A percentile compares a stretch with the other conserved stretches of the same genome.
Evolutionary conservation across 805 yeast genomes (phyloP).

Genomic region (Candida alai): DNA sequence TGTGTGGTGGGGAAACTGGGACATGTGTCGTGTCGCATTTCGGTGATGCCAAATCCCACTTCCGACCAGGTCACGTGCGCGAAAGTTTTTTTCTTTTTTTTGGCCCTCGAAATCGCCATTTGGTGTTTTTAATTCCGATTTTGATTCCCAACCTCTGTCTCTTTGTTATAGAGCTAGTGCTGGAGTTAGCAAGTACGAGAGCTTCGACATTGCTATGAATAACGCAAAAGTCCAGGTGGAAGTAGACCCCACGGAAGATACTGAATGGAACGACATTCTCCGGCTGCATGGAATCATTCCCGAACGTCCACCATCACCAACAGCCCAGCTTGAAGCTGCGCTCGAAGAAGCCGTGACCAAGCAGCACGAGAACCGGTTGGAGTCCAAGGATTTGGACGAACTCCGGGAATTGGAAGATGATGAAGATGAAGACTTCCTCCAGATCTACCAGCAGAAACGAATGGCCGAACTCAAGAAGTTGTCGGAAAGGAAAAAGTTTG

Average conservation of each 20-base stretch:
- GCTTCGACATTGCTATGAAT: constrained; percentile 8
- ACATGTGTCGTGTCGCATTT: no score
- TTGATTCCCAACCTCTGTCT: no score
- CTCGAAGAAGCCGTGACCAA: constrained; percentile 73
- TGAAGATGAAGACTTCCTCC: constrained; percentile 87
- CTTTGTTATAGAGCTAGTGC: no score
- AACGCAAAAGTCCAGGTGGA: constrained; percentile 66
- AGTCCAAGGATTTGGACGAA: constrained; percentile 72
- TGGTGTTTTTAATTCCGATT: no score
- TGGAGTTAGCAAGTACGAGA: background rate
- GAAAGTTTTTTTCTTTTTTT: no score
- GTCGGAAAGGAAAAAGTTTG: constrained; percentile 58
- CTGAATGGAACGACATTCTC: constrained; percentile 97
- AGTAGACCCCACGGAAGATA: constrained; percentile 93
- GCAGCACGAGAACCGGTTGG: constrained; percentile 82
- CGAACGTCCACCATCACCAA: constrained; percentile 83
- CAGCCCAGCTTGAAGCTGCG: constrained; percentile 82
- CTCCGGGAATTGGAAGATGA: constrained; percentile 86
- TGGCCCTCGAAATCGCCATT: no score
- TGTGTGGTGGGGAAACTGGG: no score
- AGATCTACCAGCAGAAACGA: constrained; percentile 71
- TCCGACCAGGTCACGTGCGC: no score
- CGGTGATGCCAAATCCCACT: no score
- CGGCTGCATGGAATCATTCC: constrained; percentile 91
- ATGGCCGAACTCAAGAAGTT: constrained; percentile 67